Percentiles rank a stretch among this genome's conserved stretches.
These are phyloP conservation scores for Stachybotrys chlorohalonatus DNA, from an alignment of 2,329 filamentous ascomycete species.

Conservation along the genomic window DNA sequence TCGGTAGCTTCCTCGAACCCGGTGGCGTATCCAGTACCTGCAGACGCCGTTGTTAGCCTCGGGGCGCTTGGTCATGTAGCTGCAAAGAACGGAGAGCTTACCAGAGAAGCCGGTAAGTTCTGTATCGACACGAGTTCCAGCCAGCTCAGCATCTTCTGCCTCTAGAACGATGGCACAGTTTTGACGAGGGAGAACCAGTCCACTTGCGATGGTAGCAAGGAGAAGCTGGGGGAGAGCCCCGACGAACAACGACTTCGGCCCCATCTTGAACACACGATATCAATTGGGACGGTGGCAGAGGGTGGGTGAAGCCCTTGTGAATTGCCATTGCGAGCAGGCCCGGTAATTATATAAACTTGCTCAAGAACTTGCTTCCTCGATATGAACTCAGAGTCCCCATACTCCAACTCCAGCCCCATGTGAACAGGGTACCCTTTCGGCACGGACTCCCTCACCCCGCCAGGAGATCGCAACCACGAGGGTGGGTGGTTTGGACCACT, in stretches of 20 bases:
- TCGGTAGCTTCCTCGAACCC: conserved; percentile 32
- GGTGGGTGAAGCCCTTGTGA: not conserved
- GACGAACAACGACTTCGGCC: not conserved
- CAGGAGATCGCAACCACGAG: no score
- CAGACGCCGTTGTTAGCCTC: not conserved
- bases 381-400: no score
- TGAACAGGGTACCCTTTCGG: no score
- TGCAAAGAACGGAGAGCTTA: conserved; percentile 4
- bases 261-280: not conserved
- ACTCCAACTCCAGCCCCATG: no score
- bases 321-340: not conserved
- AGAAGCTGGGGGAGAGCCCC: not conserved
- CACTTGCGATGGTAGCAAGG: not conserved
- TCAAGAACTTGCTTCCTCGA: no score
- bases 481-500: no score
- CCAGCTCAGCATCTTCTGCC: conserved; percentile 31
- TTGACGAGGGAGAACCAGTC: not conserved
- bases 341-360: not conserved
- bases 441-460: no score
- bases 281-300: not conserved
- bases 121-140: conserved; percentile 28
- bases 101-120: conserved; percentile 29
- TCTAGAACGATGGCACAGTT: conserved; percentile 13
- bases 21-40: conserved; percentile 36
- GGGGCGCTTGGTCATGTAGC: not conserved